Percentiles rank a stretch among this genome's conserved stretches.
phyloP scores from a whole-genome alignment of 257 asterid genomes.

The Haberlea rhodopensis region DNA sequence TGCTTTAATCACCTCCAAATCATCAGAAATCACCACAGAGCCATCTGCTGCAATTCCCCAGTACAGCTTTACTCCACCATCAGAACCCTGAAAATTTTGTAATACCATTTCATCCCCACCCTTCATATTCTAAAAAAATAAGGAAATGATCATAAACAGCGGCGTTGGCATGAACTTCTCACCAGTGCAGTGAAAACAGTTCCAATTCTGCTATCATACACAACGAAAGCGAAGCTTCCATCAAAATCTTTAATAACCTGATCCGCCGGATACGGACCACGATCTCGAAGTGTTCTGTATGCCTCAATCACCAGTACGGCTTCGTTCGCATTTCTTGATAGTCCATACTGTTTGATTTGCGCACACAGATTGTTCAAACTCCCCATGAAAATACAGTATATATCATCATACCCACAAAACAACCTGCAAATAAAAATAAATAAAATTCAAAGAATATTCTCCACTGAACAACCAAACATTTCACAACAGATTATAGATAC shows the following conservation, averaged over 20 bases:
- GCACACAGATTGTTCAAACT: slow-evolving; percentile 66
- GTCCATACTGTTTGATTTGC: slow-evolving; percentile 67
- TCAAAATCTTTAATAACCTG: slow-evolving; percentile 83
- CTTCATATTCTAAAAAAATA: not conserved
- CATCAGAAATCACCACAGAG: slow-evolving; percentile 81
- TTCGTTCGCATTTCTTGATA: slow-evolving; percentile 61
- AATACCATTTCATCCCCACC: too few relatives aligned
- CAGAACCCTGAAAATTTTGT: slow-evolving; percentile 54
- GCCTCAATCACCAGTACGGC: slow-evolving; percentile 84
- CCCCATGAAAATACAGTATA: slow-evolving; percentile 74
- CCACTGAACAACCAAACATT: not conserved
- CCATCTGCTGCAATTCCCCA: slow-evolving; percentile 95
- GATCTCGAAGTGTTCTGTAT: slow-evolving; percentile 69
- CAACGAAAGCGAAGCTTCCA: slow-evolving; percentile 68
- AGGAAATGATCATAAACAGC: not conserved
- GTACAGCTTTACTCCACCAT: slow-evolving; percentile 69
- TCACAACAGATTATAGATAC: slow-evolving; percentile 16
- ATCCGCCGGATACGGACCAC: slow-evolving; percentile 90
- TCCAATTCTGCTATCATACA: slow-evolving; percentile 61
- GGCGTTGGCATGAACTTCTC: not conserved
- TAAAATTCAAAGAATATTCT: not conserved
- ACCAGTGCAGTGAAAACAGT: slow-evolving; percentile 81
- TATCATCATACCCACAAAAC: slow-evolving; percentile 69
- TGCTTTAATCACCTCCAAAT: slow-evolving; percentile 57
- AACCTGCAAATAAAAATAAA: slow-evolving; percentile 35